Percentiles rank a stretch among this genome's conserved stretches.
These are phyloP conservation scores for Arthrobotrys megalospora DNA, from an alignment of 2,329 filamentous ascomycete genomes.

Conservation along the genomic window DNA sequence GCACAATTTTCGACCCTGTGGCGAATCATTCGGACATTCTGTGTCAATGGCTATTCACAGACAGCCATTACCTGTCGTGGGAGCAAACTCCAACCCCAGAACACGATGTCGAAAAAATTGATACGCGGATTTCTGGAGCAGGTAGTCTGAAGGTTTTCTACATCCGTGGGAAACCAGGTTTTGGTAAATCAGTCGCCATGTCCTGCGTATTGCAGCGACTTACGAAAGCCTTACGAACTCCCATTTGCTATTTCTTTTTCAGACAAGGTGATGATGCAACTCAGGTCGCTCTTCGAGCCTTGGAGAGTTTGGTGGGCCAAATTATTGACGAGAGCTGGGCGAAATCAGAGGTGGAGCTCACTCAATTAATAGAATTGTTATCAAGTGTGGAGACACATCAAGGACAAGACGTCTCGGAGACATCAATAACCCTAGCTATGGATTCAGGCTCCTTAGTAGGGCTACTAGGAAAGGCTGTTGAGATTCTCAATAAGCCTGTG, in stretches of 20 bases:
- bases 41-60: slow-evolving; percentile 32
- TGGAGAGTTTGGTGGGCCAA: slow-evolving; percentile 18
- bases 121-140: neutral
- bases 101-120: neutral
- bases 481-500: slow-evolving; percentile 9
- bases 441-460: neutral
- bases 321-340: slow-evolving; percentile 20
- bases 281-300: slow-evolving; percentile 10
- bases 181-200: slow-evolving; percentile 34
- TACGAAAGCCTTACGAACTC: neutral
- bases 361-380: neutral
- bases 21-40: slow-evolving; percentile 11
- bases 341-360: slow-evolving; percentile 14
- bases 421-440: neutral
- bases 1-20: slow-evolving; percentile 21
- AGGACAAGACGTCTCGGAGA: neutral
- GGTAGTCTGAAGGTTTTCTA: slow-evolving; percentile 5
- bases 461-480: neutral
- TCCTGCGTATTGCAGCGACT: slow-evolving; percentile 17
- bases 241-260: slow-evolving; percentile 35
- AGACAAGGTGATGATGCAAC: slow-evolving; percentile 27
- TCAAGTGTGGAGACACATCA: neutral
- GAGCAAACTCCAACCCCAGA: neutral
- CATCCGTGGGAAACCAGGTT: slow-evolving; percentile 15
- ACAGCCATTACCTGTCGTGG: neutral